Evolutionary conservation across 768 basidiomycete genomes (phyloP).

Genomic region (Tylopilus felleus): DNA sequence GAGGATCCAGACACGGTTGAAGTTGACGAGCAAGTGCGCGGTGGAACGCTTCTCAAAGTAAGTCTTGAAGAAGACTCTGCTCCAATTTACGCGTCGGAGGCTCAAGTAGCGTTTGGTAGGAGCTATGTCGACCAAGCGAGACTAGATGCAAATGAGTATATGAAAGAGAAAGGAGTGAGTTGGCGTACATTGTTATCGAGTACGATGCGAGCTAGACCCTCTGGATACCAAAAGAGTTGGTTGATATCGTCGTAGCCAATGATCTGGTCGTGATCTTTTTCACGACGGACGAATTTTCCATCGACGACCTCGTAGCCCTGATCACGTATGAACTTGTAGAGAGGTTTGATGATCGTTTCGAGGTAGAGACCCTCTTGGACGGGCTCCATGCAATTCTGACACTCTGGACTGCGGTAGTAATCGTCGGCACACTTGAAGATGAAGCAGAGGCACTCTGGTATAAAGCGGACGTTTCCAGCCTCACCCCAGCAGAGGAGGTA

Average conservation of each 20-base stretch:
- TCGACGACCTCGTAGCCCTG: slow-evolving; percentile 96
- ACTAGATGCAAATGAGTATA: slow-evolving; percentile 41
- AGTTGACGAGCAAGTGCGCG: slow-evolving; percentile 94
- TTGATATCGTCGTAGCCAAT: slow-evolving; percentile 99
- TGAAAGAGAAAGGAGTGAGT: neutral
- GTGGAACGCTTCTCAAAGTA: slow-evolving; percentile 95
- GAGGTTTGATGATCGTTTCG: slow-evolving; percentile 85
- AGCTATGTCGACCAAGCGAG: slow-evolving; percentile 86
- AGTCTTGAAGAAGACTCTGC: slow-evolving; percentile 96
- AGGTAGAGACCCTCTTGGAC: slow-evolving; percentile 95
- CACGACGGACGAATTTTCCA: slow-evolving; percentile 90
- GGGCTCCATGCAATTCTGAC: slow-evolving; percentile 90
- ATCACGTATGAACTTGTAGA: slow-evolving; percentile 95
- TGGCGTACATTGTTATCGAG: slow-evolving; percentile 75
- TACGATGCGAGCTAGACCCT: slow-evolving; percentile 91
- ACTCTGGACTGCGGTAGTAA: slow-evolving; percentile 97
- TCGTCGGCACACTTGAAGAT: slow-evolving; percentile 99
- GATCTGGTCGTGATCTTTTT: slow-evolving; percentile 92
- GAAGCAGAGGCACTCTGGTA: slow-evolving; percentile 96
- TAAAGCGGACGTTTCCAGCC: slow-evolving; percentile 94
- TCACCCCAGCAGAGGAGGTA: slow-evolving; percentile 99
- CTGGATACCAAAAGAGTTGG: slow-evolving; percentile 99
- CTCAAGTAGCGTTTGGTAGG: slow-evolving; percentile 93
- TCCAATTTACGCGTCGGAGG: slow-evolving; percentile 91
- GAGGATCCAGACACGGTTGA: slow-evolving; percentile 98